These are phyloP conservation scores for Neurospora cerealis DNA, from an alignment of 495 filamentous ascomycete species.

Conservation along the genomic window DNA sequence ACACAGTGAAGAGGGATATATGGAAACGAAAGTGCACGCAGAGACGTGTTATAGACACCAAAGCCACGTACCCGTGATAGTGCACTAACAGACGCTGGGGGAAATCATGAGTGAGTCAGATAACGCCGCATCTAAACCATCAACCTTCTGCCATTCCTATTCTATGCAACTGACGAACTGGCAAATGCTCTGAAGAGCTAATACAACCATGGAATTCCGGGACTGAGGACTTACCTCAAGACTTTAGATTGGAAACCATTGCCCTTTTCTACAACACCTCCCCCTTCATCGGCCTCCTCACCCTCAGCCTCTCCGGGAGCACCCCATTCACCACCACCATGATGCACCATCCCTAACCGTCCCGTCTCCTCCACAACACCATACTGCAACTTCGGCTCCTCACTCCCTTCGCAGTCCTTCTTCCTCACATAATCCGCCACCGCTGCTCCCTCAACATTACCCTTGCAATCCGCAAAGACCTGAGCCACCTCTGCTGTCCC, in stretches of 20 bases:
- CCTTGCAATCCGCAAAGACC: not conserved
- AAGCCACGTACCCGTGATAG: not conserved
- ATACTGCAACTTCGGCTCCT: not conserved
- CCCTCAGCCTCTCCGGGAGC: not conserved
- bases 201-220: not conserved
- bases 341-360: not conserved
- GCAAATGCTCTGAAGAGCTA: not conserved
- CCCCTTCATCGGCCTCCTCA: not conserved
- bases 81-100: not conserved
- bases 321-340: not conserved
- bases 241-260: not conserved
- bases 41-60: not conserved
- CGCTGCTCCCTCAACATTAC: not conserved
- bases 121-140: not conserved
- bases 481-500: not conserved
- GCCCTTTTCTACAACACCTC: not conserved
- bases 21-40: not conserved
- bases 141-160: not conserved
- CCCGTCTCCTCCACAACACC: not conserved
- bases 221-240: not conserved
- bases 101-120: rapidly evolving
- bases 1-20: not conserved
- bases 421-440: not conserved
- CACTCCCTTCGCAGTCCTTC: not conserved
- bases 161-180: not conserved